Evolutionary conservation across 2,329 filamentous ascomycete genomes (phyloP), one percentile per base, ranked within the genome.

Genomic region (Colletotrichum sp.): DNA sequence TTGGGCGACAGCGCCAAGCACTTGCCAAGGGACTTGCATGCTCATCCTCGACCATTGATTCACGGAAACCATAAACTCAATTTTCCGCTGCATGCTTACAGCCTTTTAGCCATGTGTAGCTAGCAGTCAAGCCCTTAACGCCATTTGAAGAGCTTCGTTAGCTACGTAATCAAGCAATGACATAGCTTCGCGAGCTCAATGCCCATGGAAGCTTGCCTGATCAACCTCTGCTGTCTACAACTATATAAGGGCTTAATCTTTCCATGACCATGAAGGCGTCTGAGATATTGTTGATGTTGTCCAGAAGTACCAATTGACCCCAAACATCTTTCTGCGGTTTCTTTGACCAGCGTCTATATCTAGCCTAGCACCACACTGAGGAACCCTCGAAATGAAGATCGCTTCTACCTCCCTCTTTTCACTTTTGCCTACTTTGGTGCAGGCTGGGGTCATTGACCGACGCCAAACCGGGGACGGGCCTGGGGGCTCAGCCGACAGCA

Each of bases 381-480:
- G 25, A 61, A 27, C 19, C 30, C 7, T 36, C 69, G 77, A 8
- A 2, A 82, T 82, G 81, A 82, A 81, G 74, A 30, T 67, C 52
- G 36, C 11, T 8, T 34, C 79, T 22, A 70, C 79, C 7, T n/a
- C 79, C 2, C 25, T 80, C 32, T 9, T 81, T 2, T 68, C 76
- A 0, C 73, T 81, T 1, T 79, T 82, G 4, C 79, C 80, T 8
- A 63, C 72, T 6, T 67, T 81, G 2, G 67, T 77, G 5, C 66
- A 75, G 25, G 68, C 79, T 7, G 78, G 71, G 9, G 65, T 79
- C 77, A 48, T 80, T 63, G 77, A 77, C 39, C 73, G 77, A n/a
- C 73, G 72, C 39, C 77, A 79, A 61, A 81, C 80, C 0, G 81
- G 81, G 1, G 81, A 82, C 48, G 81, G 81, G 1, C 63, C 69